Conservation (phyloP, 1,284 basidiomycete genomes). For the Apiotrichum gamsii region DNA sequence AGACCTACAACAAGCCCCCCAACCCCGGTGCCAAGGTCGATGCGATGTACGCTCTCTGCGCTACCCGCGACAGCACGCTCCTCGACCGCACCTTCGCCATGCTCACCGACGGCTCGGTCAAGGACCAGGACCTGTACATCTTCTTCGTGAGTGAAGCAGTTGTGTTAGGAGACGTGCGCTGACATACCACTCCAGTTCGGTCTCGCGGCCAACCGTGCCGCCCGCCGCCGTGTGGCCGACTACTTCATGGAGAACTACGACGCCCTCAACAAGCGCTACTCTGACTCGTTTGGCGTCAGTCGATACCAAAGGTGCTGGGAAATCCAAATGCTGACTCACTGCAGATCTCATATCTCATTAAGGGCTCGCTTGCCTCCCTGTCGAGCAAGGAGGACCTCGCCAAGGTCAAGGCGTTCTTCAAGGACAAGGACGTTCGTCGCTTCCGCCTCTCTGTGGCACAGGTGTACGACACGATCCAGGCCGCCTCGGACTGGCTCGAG, state of each 20-base stretch:
- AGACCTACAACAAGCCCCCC: conserved; percentile 64
- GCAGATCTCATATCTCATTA: conserved; percentile 47
- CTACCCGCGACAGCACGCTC: conserved; percentile 43
- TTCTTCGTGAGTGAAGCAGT: conserved; percentile 29
- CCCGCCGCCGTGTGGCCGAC: conserved; percentile 37
- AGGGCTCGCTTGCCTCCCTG: conserved; percentile 58
- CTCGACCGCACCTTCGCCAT: conserved; percentile 59
- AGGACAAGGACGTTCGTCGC: conserved; percentile 47
- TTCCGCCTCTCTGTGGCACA: conserved; percentile 52
- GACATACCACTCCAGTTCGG: conserved; percentile 42
- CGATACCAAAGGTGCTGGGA: no score
- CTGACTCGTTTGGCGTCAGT: no score
- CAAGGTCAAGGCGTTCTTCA: conserved; percentile 64
- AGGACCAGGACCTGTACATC: conserved; percentile 61
- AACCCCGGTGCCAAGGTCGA: conserved; percentile 65
- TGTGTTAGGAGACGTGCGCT: no score
- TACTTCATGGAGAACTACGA: conserved; percentile 60
- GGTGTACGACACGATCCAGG: conserved; percentile 52
- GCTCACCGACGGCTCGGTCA: conserved; percentile 52
- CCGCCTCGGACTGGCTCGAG: conserved; percentile 52
- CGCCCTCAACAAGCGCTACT: conserved; percentile 6
- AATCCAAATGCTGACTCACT: conserved; percentile 49
- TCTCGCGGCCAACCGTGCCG: conserved; percentile 37
- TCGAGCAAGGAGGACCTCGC: conserved; percentile 65
- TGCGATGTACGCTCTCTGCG: conserved; percentile 55